Evolutionary conservation across 2,329 filamentous ascomycete genomes (phyloP).

Genomic region (Fusarium poae): DNA sequence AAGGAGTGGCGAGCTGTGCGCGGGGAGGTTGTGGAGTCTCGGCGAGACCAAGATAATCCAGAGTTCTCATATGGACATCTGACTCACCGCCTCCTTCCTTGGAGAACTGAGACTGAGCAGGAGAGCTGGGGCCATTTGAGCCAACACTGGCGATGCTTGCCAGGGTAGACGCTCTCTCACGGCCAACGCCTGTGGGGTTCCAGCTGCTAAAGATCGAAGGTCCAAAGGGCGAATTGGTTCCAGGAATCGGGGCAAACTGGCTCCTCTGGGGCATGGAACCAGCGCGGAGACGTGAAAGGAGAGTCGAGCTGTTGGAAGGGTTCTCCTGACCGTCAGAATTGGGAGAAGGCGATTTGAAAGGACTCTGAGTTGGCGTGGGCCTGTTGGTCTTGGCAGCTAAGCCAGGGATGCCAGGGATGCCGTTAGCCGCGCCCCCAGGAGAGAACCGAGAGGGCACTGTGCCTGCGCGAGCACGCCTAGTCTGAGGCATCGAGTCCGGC

Average conservation of each 20-base stretch:
- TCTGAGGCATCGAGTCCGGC: conserved; percentile 74
- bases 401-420: conserved; percentile 67
- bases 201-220: conserved; percentile 92
- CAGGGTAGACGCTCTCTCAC: conserved; percentile 88
- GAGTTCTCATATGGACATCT: conserved; percentile 87
- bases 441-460: conserved; percentile 97
- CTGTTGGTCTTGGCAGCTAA: conserved; percentile 82
- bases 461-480: conserved; percentile 87
- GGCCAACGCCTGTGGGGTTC: conserved; percentile 73
- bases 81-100: conserved; percentile 86
- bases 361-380: conserved; percentile 87
- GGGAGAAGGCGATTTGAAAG: conserved; percentile 77
- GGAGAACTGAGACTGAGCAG: conserved; percentile 86
- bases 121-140: conserved; percentile 91
- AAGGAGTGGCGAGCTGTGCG: conserved; percentile 79
- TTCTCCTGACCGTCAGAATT: conserved; percentile 64
- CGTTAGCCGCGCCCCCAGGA: conserved; percentile 75
- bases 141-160: conserved; percentile 86
- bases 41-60: conserved; percentile 95
- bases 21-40: conserved; percentile 88
- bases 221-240: conserved; percentile 79
- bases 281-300: conserved; percentile 87
- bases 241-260: conserved; percentile 71
- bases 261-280: conserved; percentile 94
- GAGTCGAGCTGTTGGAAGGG: conserved; percentile 72